Percentiles rank a stretch among this genome's conserved stretches.
Evolutionary conservation across 257 asterid genomes (phyloP).

Genomic region (Scutellaria baicalensis): DNA sequence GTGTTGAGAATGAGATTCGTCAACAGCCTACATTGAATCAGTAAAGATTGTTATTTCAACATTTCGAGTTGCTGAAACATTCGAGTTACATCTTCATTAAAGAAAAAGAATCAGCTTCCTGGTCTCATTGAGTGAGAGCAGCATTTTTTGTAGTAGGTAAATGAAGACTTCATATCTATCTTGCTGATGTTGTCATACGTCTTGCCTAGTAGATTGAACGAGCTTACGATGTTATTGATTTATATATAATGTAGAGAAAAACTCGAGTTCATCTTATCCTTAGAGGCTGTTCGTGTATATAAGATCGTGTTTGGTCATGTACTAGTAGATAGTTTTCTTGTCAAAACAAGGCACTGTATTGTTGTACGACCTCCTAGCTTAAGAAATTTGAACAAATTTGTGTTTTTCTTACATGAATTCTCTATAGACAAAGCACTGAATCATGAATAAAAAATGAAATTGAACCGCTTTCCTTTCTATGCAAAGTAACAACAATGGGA

Average conservation of each 20-base stretch:
- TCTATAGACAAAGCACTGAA: background rate
- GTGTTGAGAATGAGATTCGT: conserved; percentile 14
- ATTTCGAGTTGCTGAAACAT: background rate
- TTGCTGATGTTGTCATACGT: background rate
- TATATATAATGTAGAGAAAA: conserved; percentile 3
- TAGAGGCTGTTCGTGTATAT: conserved; percentile 16
- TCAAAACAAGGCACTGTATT: background rate
- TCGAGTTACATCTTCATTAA: background rate
- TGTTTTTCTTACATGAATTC: background rate
- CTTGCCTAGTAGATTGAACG: conserved; percentile 12
- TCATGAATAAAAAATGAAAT: background rate
- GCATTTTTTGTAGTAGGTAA: background rate
- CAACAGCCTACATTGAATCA: conserved; percentile 11
- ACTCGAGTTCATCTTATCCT: background rate
- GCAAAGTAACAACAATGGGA: conserved; percentile 15
- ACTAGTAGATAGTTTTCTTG: background rate
- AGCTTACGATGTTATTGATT: conserved; percentile 12
- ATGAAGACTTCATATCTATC: background rate
- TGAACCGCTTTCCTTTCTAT: conserved; percentile 4
- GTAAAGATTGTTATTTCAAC: background rate
- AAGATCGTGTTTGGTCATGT: conserved; percentile 4
- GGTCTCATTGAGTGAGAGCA: conserved; percentile 7
- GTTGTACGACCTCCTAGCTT: background rate
- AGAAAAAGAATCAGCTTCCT: conserved; percentile 7
- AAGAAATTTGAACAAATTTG: background rate